Evolutionary conservation across 352 stramenopile genomes (phyloP).

Genomic region (Phytopythium ostracodes): DNA sequence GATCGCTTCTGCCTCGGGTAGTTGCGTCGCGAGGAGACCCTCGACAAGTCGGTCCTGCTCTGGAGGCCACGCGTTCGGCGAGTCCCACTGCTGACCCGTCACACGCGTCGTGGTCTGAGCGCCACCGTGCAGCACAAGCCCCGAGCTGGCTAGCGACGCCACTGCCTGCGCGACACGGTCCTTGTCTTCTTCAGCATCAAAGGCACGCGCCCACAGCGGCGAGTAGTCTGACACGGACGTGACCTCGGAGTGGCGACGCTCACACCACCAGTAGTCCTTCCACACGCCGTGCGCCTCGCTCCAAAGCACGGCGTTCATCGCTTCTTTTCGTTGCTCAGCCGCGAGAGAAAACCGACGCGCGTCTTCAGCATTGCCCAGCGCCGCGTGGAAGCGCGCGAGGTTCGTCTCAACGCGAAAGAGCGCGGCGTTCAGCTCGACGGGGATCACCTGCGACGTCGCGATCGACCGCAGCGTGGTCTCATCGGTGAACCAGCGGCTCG

Average conservation of each 20-base stretch:
- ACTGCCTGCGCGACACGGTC: conserved; percentile 42
- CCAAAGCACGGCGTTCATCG: conserved; percentile 76
- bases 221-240: conserved; percentile 68
- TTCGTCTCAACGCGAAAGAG: conserved; percentile 79
- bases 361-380: conserved; percentile 29
- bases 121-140: conserved; percentile 59
- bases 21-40: conserved; percentile 58
- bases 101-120: conserved; percentile 62
- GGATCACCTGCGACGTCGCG: conserved; percentile 61
- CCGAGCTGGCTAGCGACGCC: conserved; percentile 45
- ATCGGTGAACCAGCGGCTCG: conserved; percentile 82
- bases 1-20: conserved; percentile 33
- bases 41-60: conserved; percentile 81
- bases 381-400: conserved; percentile 54
- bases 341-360: conserved; percentile 38
- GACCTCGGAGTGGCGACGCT: conserved; percentile 27
- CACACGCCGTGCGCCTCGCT: conserved; percentile 35
- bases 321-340: conserved; percentile 19
- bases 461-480: conserved; percentile 33
- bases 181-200: conserved; percentile 33
- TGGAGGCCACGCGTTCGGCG: conserved; percentile 83
- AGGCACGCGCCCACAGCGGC: conserved; percentile 73
- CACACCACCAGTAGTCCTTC: conserved; percentile 69
- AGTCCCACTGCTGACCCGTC: conserved; percentile 86
- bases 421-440: conserved; percentile 84